Evolutionary conservation across 2,329 filamentous ascomycete species (phyloP), one percentile per base, ranked within the genome.

Genomic region (Coniochaeta sp.): DNA sequence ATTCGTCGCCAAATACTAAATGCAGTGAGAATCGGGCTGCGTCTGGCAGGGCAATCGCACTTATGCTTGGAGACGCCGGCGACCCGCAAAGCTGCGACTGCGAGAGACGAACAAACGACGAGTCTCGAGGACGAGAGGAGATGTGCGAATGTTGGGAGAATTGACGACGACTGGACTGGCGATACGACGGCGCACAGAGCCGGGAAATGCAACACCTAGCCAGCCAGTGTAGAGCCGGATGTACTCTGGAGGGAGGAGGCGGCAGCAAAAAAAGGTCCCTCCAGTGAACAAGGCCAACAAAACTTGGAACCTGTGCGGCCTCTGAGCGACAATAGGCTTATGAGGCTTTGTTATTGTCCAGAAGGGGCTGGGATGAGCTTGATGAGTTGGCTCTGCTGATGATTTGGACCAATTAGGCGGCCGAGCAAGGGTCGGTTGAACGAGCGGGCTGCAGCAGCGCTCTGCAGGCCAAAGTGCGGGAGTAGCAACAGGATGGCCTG

Each of bases 281-380:
- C 16, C 43, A 47, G 43, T 47, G 5, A 47, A 19, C n/a, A 24
- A 47, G 9, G n/a, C 43, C n/a, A 47, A 4, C n/a, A 22, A 52
- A 52, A 52, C 47, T 31, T 52, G 47, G 26, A 52, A 24, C 11
- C 24, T 52, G 58, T 38, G 55, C 36, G 58, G 57, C 58, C 57
- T 60, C 55, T 59, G 50, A 52, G 38, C 56, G 52, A 57, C 50
- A 59, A 59, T 57, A 59, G 59, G 57, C 66, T 65, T 67, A 67
- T 69, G 67, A 68, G 66, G 65, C 64, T 69, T 68, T 73, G 70
- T 70, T 73, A 68, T 72, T 73, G 71, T 68, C 65, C 67, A 68
- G 66, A 68, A 68, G 64, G 64, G 66, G 65, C 62, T 64, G 63
- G 67, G 67, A 64, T 67, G 60, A 62, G 66, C 65, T 67, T 67